Base-by-base conservation (phyloP, 768 basidiomycete genomes). In the Agaricus blazei region DNA sequence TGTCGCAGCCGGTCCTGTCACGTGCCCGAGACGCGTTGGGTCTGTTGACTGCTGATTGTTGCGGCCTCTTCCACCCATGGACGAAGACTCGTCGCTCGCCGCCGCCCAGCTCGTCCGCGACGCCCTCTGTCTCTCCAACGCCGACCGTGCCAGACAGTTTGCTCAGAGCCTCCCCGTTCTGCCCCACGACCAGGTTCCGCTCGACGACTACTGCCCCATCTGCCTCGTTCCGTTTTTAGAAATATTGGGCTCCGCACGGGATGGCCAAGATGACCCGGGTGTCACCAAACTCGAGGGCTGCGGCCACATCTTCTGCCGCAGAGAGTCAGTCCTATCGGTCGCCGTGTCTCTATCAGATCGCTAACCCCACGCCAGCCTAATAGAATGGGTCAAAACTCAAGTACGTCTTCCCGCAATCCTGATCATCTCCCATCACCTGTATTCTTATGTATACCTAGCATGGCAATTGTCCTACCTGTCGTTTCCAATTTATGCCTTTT, bases 401-500 rank as follows among this genome's bases (percentile, higher is more conserved):
- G 86, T 85, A 63, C 55, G 76, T 54, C 19, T 6, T 27, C 51
- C 45, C 34, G 19, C 19, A 19, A 19, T 19, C 19, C 1, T 19
- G 19, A n/a, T 50, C 50, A 12, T 19, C 7, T 3, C 9, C 34
- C 36, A 27, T 24, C 24, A 49, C 37, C 23, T 24, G 19, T 24
- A 48, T 8, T 37, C 19, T 14, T 28, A 50, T 42, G 58, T 12
- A 24, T 24, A 42, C 45, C n/a, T 57, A 87, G 84, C 86, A 87
- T 60, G 86, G 86, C 12, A 87, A 73, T 60, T 89, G 87, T 60
- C 87, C 87, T 14, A 79, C 84, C 3, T 89, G 87, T 64, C 72
- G 87, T 29, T 70, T 81, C 56, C 65, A 70, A 5, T 87, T 88
- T 67, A 68, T 84, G 38, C 77, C 82, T 50, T 74, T 85, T 38